Percentiles rank a stretch among this genome's conserved stretches.
These are phyloP conservation scores for Citrus sinensis DNA, from an alignment of 345 rosid genomes.

Conservation along the genomic window DNA sequence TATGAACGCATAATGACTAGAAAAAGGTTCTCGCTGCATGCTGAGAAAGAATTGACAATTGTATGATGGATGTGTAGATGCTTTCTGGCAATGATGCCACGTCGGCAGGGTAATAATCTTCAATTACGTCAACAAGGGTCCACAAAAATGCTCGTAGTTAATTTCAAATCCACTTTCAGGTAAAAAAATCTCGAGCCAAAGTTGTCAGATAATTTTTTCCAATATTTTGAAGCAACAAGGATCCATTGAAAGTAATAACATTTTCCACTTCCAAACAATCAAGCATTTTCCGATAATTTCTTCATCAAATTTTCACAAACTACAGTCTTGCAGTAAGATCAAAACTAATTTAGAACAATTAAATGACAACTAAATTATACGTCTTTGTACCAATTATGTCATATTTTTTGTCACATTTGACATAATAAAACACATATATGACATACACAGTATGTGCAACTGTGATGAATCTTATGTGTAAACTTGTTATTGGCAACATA, in stretches of 20 bases:
- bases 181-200: neutral
- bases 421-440: neutral
- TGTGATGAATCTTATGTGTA: neutral
- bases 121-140: slow-evolving; percentile 14
- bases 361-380: neutral
- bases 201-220: neutral
- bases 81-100: slow-evolving; percentile 9
- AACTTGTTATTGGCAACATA: neutral
- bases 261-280: neutral
- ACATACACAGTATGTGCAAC: neutral
- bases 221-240: neutral
- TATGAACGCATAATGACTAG: slow-evolving; percentile 16
- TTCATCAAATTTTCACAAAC: neutral
- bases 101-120: slow-evolving; percentile 1
- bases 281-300: neutral
- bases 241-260: neutral
- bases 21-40: slow-evolving; percentile 14
- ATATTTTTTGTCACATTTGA: neutral
- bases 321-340: neutral
- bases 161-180: neutral
- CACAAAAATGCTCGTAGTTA: neutral
- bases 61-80: slow-evolving; percentile 11
- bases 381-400: neutral
- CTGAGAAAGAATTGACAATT: slow-evolving; percentile 21
- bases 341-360: neutral